Evolutionary conservation across 1,139 yeast genomes (phyloP), one percentile per base, ranked within the genome.

Genomic region (Kodamaea suecica): DNA sequence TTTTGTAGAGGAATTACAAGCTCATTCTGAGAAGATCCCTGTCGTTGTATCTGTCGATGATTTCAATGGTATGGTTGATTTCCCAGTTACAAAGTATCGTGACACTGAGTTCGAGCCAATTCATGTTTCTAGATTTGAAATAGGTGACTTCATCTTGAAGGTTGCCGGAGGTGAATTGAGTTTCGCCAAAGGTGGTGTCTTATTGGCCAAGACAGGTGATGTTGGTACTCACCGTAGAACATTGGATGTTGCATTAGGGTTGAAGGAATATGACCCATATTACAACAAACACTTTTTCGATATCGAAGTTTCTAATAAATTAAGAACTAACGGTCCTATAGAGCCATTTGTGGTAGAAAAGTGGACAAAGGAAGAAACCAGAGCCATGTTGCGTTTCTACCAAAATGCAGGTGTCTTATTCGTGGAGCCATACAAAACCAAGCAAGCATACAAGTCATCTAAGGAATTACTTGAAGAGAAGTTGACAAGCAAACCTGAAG

Each of bases 11-110:
- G 86, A 83, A 57, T 61, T 70, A 37, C 41, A 80, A 33, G 56
- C 71, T 20, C 58, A 59, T 29, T 74, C 79, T 34, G 45, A 57
- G 12, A 41, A 52, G 6, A 52, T 66, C 27, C 92, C 95, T 1
- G 82, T 87, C 4, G 63, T 80, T 35, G 65, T 87, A 33, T 70
- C 95, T 5, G 66, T 87, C 31, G 97, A 90, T 54, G 80, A 85
- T 53, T 71, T 87, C 51, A 81, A 87, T 41, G 78, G 80, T 1
- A 60, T 87, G 38, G 60, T 80, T 14, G 75, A 79, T 35, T 53
- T 63, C 27, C 70, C 84, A 8, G 58, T 61, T 35, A 76, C 95
- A 7, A 69, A 62, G 33, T 86, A 88, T 63, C 75, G 76, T 47
- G 73, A 80, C 50, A 60, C 73, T 2, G 66, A 76, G 27, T 79